Evolutionary conservation across 371 early-diverging fungal species (phyloP).

Genomic region (Syncephalastrum sp.): DNA sequence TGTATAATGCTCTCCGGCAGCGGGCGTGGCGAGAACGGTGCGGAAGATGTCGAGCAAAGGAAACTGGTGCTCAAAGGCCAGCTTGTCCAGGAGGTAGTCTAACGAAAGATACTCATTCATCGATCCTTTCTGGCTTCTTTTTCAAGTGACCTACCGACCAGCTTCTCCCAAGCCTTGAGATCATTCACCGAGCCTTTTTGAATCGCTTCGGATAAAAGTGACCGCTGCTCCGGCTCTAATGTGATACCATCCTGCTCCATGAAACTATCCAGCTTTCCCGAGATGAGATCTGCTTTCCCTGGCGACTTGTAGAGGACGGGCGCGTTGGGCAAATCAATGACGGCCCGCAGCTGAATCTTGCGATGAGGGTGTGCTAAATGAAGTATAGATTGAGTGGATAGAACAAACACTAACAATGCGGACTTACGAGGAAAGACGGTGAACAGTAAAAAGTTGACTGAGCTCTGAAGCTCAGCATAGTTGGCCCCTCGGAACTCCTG

Average conservation of each 20-base stretch:
- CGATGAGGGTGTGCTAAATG: conserved; percentile 65
- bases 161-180: conserved; percentile 29
- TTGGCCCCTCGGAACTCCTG: conserved; percentile 70
- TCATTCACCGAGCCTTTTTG: conserved; percentile 2
- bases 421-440: conserved; percentile 69
- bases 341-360: conserved; percentile 34
- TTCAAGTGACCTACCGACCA: conserved; percentile 31
- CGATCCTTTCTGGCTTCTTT: not conserved
- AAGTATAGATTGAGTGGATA: not conserved
- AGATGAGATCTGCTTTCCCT: conserved; percentile 59
- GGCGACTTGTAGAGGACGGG: conserved; percentile 57
- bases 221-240: conserved; percentile 23
- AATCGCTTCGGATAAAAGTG: conserved; percentile 4
- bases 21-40: conserved; percentile 44
- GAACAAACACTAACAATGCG: not conserved
- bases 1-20: conserved; percentile 45
- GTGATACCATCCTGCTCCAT: conserved; percentile 24
- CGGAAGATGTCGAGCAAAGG: conserved; percentile 69
- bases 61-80: conserved; percentile 56
- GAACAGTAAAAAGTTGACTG: conserved; percentile 61
- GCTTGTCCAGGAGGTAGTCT: conserved; percentile 31
- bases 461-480: conserved; percentile 59
- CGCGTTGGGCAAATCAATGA: conserved; percentile 36
- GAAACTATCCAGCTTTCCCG: conserved; percentile 53
- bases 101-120: not conserved